Base-by-base conservation (phyloP, 495 filamentous ascomycete species). In the Aspergillus sclerotioniger region DNA sequence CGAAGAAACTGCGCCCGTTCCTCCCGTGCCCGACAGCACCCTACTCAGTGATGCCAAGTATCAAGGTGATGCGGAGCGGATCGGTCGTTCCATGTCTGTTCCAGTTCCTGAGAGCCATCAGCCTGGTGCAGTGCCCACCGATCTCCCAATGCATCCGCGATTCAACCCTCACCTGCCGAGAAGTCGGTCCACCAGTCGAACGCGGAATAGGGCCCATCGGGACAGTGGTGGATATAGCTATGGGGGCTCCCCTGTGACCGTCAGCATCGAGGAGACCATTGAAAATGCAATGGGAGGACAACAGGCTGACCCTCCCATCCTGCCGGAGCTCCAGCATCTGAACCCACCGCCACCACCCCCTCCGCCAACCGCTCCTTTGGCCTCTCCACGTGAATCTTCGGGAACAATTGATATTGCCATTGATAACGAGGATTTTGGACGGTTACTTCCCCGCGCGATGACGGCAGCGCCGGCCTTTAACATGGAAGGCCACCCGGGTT, bases 251-350 rank as follows among this genome's bases (percentile, higher is more conserved):
- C 70, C 70, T 2, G 68, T 79, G 7, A 70, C 71, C 15, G 67
- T 80, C 12, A 84, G 85, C 70, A 87, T 95, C 57, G 86, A 90
- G 62, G 86, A 88, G 65, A 83, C 83, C 1, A 75, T 90, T 31
- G 71, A 74, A 43, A 62, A 71, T 9, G 64, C 65, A 68, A 81
- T 70, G 73, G 79, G 58, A 71, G 69, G 52, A 69, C 62, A 53
- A 65, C 54, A 63, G 39, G 48, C 32, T 52, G 62, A 68, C 28
- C 86, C 88, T 10, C 85, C 85, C 10, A 81, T 96, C 31, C 77
- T 96, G 39, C 85, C 86, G 51, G 89, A 96, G 61, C 82, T 96
- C n/a, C 88, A 91, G 66, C 91, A 96, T 71, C 81, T 96, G 8
- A 85, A 86, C 28, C 76, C 88, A 3, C 86, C 86, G 1, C 88